These are phyloP conservation scores for Wickerhamomyces bovis DNA, from an alignment of 805 yeast genomes.

Conservation along the genomic window DNA sequence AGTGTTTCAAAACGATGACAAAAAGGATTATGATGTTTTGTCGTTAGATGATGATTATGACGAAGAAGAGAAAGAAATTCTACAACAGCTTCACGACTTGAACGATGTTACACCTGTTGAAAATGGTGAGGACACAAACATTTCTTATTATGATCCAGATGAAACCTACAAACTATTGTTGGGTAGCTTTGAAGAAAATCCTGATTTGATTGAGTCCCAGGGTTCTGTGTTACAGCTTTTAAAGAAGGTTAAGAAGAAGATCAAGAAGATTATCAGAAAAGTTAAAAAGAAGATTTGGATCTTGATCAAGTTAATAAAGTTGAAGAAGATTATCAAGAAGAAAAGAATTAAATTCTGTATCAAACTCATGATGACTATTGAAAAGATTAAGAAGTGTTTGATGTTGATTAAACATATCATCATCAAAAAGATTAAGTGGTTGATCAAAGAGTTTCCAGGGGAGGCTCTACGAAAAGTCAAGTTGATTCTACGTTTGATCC, in stretches of 20 bases:
- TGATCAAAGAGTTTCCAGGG: slow-evolving; percentile 15
- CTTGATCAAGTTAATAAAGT: slow-evolving; percentile 16
- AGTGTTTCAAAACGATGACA: neutral
- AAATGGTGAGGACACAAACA: neutral
- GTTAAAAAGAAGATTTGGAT: slow-evolving; percentile 12
- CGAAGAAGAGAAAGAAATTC: slow-evolving; percentile 7
- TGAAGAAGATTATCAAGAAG: slow-evolving; percentile 14
- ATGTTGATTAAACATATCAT: slow-evolving; percentile 11
- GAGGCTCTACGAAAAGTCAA: slow-evolving; percentile 17
- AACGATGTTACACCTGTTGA: slow-evolving; percentile 9
- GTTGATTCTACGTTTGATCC: slow-evolving; percentile 11
- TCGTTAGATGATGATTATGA: slow-evolving; percentile 4
- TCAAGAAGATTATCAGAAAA: slow-evolving; percentile 13
- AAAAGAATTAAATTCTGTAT: slow-evolving; percentile 11
- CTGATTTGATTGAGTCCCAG: neutral
- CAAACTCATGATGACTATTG: slow-evolving; percentile 16
- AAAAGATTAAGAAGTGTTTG: slow-evolving; percentile 16
- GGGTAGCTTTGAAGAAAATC: neutral
- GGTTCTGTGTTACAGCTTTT: neutral
- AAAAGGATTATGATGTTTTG: neutral
- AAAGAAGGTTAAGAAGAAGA: neutral
- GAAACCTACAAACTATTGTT: neutral
- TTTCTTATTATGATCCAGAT: neutral
- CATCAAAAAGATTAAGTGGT: slow-evolving; percentile 11
- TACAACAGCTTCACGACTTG: slow-evolving; percentile 6